Conservation (phyloP, 257 asterid genomes). For the Nyctanthes arbortristis region DNA sequence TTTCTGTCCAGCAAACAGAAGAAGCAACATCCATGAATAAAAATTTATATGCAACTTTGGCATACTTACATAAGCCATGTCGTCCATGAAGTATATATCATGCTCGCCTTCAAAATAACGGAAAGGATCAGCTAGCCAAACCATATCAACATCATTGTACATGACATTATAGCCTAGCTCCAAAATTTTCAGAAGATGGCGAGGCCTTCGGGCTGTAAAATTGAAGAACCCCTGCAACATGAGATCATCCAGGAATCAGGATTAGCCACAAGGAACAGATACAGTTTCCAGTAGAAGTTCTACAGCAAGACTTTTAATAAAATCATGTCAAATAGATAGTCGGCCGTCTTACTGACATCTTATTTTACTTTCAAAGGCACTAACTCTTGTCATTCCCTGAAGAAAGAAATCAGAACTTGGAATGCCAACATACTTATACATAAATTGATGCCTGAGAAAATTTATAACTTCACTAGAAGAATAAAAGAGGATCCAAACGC, state of each 20-base stretch:
- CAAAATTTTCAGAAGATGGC: conserved; percentile 87
- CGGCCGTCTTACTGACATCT: not conserved
- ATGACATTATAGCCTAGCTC: conserved; percentile 98
- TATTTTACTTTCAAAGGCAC: no score
- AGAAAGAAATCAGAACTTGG: not conserved
- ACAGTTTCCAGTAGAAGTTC: not conserved
- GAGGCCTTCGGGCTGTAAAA: conserved; percentile 96
- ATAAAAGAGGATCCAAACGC: not conserved
- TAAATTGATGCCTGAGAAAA: not conserved
- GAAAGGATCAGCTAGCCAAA: conserved; percentile 97
- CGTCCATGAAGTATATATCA: conserved; percentile 95
- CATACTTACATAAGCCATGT: conserved; percentile 88
- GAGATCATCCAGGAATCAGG: conserved; percentile 20
- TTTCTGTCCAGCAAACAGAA: not conserved
- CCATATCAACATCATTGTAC: conserved; percentile 99
- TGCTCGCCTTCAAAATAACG: conserved; percentile 82
- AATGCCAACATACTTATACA: not conserved
- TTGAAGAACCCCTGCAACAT: conserved; percentile 89
- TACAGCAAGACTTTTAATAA: not conserved
- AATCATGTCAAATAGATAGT: not conserved
- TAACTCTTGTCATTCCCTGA: not conserved
- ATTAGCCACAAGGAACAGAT: conserved; percentile 18
- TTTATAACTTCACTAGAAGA: not conserved
- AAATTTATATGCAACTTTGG: conserved; percentile 14
- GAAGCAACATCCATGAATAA: conserved; percentile 5